Evolutionary conservation across 139 green algal species (phyloP).

Genomic region (Auxenochlorella pyrenoidosa): DNA sequence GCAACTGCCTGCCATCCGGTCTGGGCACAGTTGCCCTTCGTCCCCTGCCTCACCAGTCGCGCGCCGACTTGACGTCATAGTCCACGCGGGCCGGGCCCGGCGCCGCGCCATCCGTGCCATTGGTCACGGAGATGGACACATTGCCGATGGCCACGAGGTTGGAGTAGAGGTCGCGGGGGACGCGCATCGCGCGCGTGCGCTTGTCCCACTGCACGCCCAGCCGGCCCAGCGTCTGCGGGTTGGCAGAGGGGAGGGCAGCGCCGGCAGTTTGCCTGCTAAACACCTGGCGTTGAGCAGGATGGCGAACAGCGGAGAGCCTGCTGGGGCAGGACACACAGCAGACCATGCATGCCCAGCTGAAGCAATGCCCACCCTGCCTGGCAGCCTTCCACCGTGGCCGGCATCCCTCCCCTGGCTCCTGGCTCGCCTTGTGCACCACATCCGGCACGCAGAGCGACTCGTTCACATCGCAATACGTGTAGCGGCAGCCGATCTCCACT

Average conservation of each 20-base stretch:
- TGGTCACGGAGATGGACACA: background rate
- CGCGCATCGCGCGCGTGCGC: constrained; percentile 11
- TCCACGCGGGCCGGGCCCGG: constrained; percentile 8
- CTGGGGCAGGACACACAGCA: background rate
- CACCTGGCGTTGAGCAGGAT: too few species aligned
- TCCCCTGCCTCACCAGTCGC: constrained; percentile 46
- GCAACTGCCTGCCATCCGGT: too few species aligned
- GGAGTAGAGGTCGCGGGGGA: constrained; percentile 43
- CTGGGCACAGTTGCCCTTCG: too few species aligned
- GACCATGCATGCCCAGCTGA: background rate
- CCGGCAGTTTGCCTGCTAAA: background rate
- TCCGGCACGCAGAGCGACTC: constrained; percentile 74
- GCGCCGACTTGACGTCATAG: constrained; percentile 32
- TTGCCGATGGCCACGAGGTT: constrained; percentile 39
- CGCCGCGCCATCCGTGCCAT: background rate
- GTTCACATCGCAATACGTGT: constrained; percentile 91
- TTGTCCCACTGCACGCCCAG: constrained; percentile 44
- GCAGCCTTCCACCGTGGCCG: background rate
- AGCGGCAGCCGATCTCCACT: constrained; percentile 61
- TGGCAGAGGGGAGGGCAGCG: background rate
- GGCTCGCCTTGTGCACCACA: constrained; percentile 33
- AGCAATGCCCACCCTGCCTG: background rate
- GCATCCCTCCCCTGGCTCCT: background rate
- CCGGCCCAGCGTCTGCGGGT: constrained; percentile 32
- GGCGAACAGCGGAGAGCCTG: background rate